Base-by-base conservation (phyloP, 441 rosid species). In the Populus trichocarpa region DNA sequence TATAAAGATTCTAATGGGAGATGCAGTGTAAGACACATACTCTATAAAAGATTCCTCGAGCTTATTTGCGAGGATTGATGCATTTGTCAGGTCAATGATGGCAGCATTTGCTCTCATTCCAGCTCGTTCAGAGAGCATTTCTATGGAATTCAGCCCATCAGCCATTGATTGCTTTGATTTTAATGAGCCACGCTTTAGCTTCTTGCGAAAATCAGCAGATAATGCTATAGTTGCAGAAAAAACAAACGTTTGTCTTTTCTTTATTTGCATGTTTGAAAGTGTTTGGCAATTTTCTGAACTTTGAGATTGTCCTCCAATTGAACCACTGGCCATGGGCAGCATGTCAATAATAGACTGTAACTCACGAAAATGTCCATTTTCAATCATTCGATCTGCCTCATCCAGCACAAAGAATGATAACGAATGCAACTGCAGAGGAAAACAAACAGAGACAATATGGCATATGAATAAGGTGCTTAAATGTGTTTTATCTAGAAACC, bases 361-460 rank as follows among this genome's bases (percentile, higher is more conserved):
- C 87, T 96, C 99, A 42, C 85, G 92, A 83, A 92, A 96, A 87
- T 94, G 99, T 67, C 98, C 99, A 78, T 82, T 91, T 87, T 96
- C 98, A 77, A 93, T 88, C 99, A 96, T 96, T 83, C 98, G 88
- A 83, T 96, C 99, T 77, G 99, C 99, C 89, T 94, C 99, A 82
- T 96, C 99, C 92, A 96, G 86, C 85, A 94, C 98, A 85, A 94
- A 96, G 86, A 96, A 96, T 25, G 99, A 96, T 76, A 96, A 84
- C 11, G 90, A 90, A 85, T 93, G 99, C 74, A 96, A 80, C 99
- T 96, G 97, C 84, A 87, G 78, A 78, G 77, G 57, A 20, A 22
- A n/a, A 69, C 20, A 68, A 32, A 57, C 20, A 36, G 26, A 68
- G 53, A 53, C 28, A 46, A 2, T 69, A 46, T 46, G 53, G 13